Evolutionary conservation across 805 yeast genomes (phyloP).

Genomic region (Debaryomyces castellii): DNA sequence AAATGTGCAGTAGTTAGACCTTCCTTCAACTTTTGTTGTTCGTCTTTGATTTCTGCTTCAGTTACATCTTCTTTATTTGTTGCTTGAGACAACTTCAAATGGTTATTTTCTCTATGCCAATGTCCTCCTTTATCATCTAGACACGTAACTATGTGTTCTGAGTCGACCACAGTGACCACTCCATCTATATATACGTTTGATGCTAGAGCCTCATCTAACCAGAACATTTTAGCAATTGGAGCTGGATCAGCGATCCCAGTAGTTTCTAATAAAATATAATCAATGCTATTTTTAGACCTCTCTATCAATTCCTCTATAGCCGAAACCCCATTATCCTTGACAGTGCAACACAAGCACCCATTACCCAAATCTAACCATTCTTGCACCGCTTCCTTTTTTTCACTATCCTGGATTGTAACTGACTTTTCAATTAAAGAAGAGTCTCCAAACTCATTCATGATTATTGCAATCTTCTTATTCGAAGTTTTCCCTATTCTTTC

Average conservation of each 20-base stretch:
- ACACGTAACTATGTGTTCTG: conserved; percentile 61
- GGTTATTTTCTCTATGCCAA: conserved; percentile 51
- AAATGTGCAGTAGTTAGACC: conserved; percentile 79
- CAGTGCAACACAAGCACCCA: conserved; percentile 96
- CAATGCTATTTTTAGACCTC: conserved; percentile 69
- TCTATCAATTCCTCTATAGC: conserved; percentile 89
- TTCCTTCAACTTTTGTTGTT: conserved; percentile 29
- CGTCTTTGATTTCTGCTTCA: conserved; percentile 29
- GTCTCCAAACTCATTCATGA: conserved; percentile 90
- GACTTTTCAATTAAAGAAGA: conserved; percentile 87
- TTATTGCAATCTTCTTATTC: conserved; percentile 80
- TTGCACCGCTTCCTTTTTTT: conserved; percentile 53
- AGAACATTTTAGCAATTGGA: conserved; percentile 95
- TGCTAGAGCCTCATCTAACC: conserved; percentile 89
- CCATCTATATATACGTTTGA: conserved; percentile 90
- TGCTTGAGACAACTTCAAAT: conserved; percentile 19
- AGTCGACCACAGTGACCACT: conserved; percentile 82
- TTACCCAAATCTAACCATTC: conserved; percentile 97
- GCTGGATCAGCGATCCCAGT: conserved; percentile 98
- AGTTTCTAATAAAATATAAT: conserved; percentile 89
- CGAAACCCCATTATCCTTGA: conserved; percentile 89
- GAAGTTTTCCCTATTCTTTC: conserved; percentile 70
- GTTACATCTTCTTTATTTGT: conserved; percentile 19
- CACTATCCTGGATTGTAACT: conserved; percentile 62
- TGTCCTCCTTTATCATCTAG: conserved; percentile 74